These are phyloP conservation scores for Apiotrichum montevideense DNA, from an alignment of 1,284 basidiomycete genomes.

Conservation along the genomic window DNA sequence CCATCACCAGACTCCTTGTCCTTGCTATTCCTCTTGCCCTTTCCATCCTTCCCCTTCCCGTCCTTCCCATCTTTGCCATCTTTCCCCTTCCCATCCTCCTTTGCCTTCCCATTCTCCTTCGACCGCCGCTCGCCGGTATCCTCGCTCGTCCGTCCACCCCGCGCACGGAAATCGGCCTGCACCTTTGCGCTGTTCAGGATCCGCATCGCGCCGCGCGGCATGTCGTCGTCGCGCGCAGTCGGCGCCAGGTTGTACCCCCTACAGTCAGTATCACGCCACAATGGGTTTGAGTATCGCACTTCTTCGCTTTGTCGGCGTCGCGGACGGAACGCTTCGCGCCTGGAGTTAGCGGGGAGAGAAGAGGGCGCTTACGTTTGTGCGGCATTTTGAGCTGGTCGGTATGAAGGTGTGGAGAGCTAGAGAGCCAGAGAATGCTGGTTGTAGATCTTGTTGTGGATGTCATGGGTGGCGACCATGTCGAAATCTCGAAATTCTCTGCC, in stretches of 20 bases:
- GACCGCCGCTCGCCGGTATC: conserved; percentile 32
- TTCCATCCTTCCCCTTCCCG: neutral
- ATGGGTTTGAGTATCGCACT: conserved; percentile 20
- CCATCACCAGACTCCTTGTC: neutral
- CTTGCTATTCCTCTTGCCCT: neutral
- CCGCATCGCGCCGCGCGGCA: conserved; percentile 36
- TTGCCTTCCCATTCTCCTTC: neutral
- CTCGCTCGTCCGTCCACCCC: conserved; percentile 29
- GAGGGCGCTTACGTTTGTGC: conserved; percentile 38
- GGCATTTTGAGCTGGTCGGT: conserved; percentile 41
- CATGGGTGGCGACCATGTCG: too few relatives aligned
- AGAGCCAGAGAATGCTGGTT: too few relatives aligned
- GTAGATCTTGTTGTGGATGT: too few relatives aligned
- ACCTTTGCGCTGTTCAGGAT: conserved; percentile 38
- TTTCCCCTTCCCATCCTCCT: neutral
- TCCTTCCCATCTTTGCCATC: neutral
- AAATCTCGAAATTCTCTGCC: too few relatives aligned
- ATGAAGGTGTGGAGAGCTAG: conserved; percentile 4
- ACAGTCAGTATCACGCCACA: conserved; percentile 9
- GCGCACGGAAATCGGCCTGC: conserved; percentile 31
- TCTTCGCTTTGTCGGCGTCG: conserved; percentile 32
- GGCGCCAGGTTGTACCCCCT: conserved; percentile 42
- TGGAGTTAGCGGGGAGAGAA: conserved; percentile 12
- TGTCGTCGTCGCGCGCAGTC: conserved; percentile 31
- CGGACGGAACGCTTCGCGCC: conserved; percentile 42